Evolutionary conservation across 140 eudicot genomes (phyloP).

Genomic region (Erigeron philadelphicus): DNA sequence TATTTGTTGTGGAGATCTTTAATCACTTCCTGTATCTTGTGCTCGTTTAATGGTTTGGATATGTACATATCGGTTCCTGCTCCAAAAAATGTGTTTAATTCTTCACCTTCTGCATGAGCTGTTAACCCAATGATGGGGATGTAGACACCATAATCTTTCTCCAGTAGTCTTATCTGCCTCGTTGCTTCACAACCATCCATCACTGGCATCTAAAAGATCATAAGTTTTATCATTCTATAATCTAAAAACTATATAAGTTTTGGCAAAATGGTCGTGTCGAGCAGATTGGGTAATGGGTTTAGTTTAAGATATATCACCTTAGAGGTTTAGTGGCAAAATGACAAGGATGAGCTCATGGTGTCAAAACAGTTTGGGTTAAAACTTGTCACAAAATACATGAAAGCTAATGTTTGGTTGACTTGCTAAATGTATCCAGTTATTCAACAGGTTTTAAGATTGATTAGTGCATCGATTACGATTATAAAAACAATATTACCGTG

Average conservation of each 20-base stretch:
- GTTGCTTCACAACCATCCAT: conserved; percentile 67
- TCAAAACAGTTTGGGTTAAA: no score
- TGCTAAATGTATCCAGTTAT: no score
- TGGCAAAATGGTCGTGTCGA: background rate
- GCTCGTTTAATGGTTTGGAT: conserved; percentile 30
- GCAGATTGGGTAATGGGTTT: background rate
- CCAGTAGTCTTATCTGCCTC: conserved; percentile 43
- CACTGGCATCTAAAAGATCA: conserved; percentile 48
- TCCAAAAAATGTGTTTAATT: conserved; percentile 14
- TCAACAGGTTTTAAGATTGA: no score
- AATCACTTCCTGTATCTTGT: conserved; percentile 19
- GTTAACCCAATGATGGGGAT: conserved; percentile 56
- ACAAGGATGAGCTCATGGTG: no score
- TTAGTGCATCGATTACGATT: no score
- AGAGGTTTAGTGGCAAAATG: no score
- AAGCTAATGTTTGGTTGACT: no score
- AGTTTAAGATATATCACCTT: background rate
- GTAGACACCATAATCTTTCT: conserved; percentile 40
- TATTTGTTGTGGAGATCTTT: conserved; percentile 13
- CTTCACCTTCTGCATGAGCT: conserved; percentile 31
- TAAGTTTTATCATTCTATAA: background rate
- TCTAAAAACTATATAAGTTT: background rate
- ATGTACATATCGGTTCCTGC: conserved; percentile 45
- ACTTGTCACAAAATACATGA: no score
- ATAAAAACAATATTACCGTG: no score